Base-by-base conservation (phyloP, 768 basidiomycete genomes). In the Suillus subluteus region DNA sequence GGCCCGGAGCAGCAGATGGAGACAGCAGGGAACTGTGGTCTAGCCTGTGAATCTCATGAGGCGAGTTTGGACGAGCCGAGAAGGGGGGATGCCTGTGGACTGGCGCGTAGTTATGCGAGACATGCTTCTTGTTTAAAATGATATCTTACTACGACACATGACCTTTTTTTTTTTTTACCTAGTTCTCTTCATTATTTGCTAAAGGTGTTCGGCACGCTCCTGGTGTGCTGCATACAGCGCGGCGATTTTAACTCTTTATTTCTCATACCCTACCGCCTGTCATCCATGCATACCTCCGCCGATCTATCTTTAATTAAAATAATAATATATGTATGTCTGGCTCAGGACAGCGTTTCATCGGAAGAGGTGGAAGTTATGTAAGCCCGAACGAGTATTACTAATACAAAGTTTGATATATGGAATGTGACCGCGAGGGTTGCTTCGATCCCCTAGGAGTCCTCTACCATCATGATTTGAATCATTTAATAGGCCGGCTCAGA, bases 1-100 rank as follows among this genome's bases (percentile, higher is more conserved):
- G 63, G n/a, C n/a, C n/a, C n/a, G n/a, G 82, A 83, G 63, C 86
- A 88, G 71, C 81, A 82, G 44, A 76, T 78, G 26, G 84, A 86
- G 62, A 80, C 81, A 12, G 82, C 89, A 35, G 92, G 92, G 40
- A 94, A 94, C 70, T 87, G 87, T 65, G 73, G 77, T n/a, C 81
- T 85, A 52, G 87, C 90, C 40, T 77, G 76, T 54, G 62, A n/a
- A 68, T 16, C 77, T 94, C 69, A 83, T 95, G 74, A 76, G 82
- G 61, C 68, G 76, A 44, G 83, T 94, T 61, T 93, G 92, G 92
- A 62, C 66, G 2, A 71, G 79, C 37, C 79, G 83, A 44, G 78
- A 79, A 63, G 69, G 63, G 21, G 70, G 65, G 8, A 75, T 70
- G 46, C 78, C 82, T 13, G 87, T 93, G 55, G 81, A 82, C 67